Conservation (phyloP, 371 early-diverging fungal species). For the Dinochytrium kinnereticum region DNA sequence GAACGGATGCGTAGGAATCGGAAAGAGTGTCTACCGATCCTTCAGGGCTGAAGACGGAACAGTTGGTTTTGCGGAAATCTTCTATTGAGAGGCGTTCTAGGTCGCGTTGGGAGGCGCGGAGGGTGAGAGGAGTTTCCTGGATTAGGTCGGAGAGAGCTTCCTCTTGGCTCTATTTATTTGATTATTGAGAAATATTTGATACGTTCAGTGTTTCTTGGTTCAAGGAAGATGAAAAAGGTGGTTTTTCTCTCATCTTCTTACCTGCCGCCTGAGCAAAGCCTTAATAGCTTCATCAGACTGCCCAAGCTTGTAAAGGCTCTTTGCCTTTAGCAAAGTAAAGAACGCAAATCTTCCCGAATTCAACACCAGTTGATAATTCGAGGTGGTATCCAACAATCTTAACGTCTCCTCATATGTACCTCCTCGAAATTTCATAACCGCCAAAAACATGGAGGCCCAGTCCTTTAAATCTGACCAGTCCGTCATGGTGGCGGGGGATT, state of each 20-base stretch:
- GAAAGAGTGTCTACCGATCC: constrained; percentile 5
- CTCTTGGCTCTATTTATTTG: constrained; percentile 33
- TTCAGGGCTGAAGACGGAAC: constrained; percentile 5
- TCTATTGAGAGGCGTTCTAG: constrained; percentile 8
- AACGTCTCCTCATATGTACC: constrained; percentile 22
- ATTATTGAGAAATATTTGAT: too few relatives aligned
- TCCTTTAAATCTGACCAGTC: constrained; percentile 34
- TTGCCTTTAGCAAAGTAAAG: constrained; percentile 31
- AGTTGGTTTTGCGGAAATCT: constrained; percentile 8
- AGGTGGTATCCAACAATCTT: constrained; percentile 19
- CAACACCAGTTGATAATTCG: constrained; percentile 32
- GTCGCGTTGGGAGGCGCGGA: constrained; percentile 3
- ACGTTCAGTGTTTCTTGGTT: too few relatives aligned
- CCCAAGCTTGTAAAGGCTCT: constrained; percentile 20
- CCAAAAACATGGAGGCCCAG: constrained; percentile 31
- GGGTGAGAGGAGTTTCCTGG: not conserved
- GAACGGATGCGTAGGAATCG: constrained; percentile 15
- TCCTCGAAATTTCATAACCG: constrained; percentile 26
- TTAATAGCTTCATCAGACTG: constrained; percentile 28
- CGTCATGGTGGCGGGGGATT: not conserved
- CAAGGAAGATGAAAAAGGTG: too few relatives aligned
- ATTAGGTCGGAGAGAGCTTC: constrained; percentile 24
- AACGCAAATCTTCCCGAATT: constrained; percentile 30
- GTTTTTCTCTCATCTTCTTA: too few relatives aligned
- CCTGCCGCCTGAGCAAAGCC: constrained; percentile 26